These are phyloP conservation scores for Aphanomyces astaci DNA, from an alignment of 352 stramenopile species.

Conservation along the genomic window DNA sequence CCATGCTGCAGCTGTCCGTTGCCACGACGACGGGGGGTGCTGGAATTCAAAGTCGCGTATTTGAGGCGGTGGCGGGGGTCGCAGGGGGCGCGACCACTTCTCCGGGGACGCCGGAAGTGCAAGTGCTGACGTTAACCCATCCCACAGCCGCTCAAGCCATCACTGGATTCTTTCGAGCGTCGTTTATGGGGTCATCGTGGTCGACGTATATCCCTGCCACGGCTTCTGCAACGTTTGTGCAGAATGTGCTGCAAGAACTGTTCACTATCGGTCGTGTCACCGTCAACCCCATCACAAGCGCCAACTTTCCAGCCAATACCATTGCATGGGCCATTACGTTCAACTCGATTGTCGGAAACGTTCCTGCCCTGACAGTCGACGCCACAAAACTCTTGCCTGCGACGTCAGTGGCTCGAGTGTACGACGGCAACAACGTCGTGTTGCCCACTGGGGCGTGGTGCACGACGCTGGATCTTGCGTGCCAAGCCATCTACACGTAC, in stretches of 20 bases:
- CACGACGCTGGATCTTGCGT: constrained; percentile 39
- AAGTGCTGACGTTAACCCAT: constrained; percentile 61
- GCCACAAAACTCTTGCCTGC: constrained; percentile 47
- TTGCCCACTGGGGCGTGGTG: constrained; percentile 34
- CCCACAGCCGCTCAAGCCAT: constrained; percentile 26
- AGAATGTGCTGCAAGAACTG: constrained; percentile 51
- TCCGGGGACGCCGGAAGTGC: constrained; percentile 58
- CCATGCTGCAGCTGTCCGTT: constrained; percentile 53
- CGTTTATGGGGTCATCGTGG: constrained; percentile 64
- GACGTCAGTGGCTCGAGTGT: constrained; percentile 42
- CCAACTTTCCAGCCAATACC: constrained; percentile 22
- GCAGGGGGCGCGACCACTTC: constrained; percentile 35
- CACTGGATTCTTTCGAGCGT: constrained; percentile 59
- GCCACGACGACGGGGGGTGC: constrained; percentile 24
- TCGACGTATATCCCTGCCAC: constrained; percentile 52
- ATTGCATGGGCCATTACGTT: constrained; percentile 71
- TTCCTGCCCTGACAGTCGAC: constrained; percentile 43
- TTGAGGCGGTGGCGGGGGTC: constrained; percentile 43
- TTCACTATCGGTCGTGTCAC: constrained; percentile 55
- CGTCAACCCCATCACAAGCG: constrained; percentile 29
- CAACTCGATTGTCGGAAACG: constrained; percentile 52
- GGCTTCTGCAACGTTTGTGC: constrained; percentile 32
- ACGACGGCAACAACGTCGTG: constrained; percentile 76
- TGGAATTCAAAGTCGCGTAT: constrained; percentile 32
- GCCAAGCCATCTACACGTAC: constrained; percentile 39